Percentiles rank a stretch among this genome's conserved stretches.
Conservation (phyloP, 768 basidiomycete genomes). For the Boletellus emodensis region DNA sequence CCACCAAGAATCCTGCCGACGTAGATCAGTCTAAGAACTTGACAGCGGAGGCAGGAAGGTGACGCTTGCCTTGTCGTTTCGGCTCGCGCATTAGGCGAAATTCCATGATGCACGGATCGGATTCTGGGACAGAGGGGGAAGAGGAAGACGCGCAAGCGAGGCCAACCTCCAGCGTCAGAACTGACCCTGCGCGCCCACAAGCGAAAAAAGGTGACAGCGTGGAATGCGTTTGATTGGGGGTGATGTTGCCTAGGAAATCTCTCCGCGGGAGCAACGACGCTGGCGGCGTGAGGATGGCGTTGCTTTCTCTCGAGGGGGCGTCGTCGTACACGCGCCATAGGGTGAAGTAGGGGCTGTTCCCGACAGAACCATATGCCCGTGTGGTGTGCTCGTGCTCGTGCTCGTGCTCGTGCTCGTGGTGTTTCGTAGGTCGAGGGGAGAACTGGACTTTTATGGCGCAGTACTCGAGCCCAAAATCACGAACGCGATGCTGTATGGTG, state of each 20-base stretch:
- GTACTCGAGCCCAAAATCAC: constrained; percentile 22
- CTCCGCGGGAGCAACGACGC: constrained; percentile 5
- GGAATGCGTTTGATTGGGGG: constrained; percentile 5
- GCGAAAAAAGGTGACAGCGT: constrained; percentile 11
- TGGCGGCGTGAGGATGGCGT: constrained; percentile 8
- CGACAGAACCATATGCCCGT: constrained; percentile 15
- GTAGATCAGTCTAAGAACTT: too few species aligned
- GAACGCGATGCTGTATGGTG: constrained; percentile 23
- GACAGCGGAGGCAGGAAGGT: too few species aligned
- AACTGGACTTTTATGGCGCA: constrained; percentile 14
- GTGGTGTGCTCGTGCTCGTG: constrained; percentile 4
- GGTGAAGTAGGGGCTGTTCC: constrained; percentile 11
- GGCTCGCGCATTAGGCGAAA: constrained; percentile 16
- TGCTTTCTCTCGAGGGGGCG: neutral
- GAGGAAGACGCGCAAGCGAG: constrained; percentile 8
- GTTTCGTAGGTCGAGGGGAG: neutral
- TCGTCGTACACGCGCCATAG: constrained; percentile 18
- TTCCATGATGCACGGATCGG: constrained; percentile 23
- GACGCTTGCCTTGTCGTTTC: constrained; percentile 15
- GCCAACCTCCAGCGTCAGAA: constrained; percentile 21
- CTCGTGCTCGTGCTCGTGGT: constrained; percentile 4
- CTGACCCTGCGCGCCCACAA: constrained; percentile 10
- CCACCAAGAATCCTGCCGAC: constrained; percentile 14
- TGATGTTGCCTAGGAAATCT: constrained; percentile 18
- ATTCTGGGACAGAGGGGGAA: neutral